Base-by-base conservation (phyloP, 1,139 yeast genomes). In the Geotrichum cucujoidarum region DNA sequence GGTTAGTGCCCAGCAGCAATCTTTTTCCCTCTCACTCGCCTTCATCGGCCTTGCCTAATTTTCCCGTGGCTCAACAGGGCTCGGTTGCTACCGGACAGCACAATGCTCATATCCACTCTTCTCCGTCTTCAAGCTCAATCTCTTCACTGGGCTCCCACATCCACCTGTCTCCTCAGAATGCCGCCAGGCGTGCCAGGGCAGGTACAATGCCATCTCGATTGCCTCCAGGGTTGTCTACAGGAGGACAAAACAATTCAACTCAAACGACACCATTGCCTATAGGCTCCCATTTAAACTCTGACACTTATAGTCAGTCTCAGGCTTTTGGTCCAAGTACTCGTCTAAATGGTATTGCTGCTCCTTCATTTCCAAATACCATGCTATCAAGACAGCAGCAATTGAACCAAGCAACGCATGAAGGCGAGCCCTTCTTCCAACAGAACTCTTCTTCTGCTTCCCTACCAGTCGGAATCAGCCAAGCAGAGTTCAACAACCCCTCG, bases 161-260 rank as follows among this genome's bases (percentile, higher is more conserved):
- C 42, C 45, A 14, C 37, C 47, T 37, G 42, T 43, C 34, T 25
- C 50, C 32, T 46, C 40, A 24, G 20, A 33, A 24, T 39, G 45
- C 51, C 30, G 50, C 61, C 22, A 55, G 60, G 18, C 64, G 75
- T 20, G 70, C 74, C 2, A 61, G 75, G 42, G 74, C 75, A 4
- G 75, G 74, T 14, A 71, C 75, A 27, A 60, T 71, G 41, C 75
- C 75, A 13, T 68, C 74, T 30, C 56, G 74, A 37, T 60, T 69
- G 20, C 63, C 71, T 37, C 66, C 69, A 14, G 61, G 61, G 2
- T 45, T 49, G 10, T 49, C 59, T 18, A 35, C 40, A 20, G 40
- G 44, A n/a, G 27, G 43, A 14, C 7, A 29, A 8, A 43, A 34
- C 39, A n/a, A 24, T 29, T 39, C 31, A 24, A 35, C 36, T 30